Conservation (phyloP, 768 basidiomycete species). For the Naganishia antarctica region DNA sequence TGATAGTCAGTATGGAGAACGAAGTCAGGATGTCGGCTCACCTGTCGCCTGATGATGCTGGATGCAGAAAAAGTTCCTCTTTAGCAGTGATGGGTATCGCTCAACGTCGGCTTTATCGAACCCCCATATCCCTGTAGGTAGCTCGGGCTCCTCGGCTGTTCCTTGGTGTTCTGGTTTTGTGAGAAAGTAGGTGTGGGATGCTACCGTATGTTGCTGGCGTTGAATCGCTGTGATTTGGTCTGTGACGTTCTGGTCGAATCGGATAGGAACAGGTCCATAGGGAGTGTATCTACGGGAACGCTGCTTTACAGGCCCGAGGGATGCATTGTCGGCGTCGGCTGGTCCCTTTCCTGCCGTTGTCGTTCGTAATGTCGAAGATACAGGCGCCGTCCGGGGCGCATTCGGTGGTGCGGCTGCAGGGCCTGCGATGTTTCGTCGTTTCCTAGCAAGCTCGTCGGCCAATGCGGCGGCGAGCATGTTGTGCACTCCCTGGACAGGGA, state of each 20-base stretch:
- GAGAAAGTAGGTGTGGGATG: constrained; percentile 19
- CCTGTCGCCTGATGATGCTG: constrained; percentile 28
- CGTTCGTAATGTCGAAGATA: too few relatives aligned
- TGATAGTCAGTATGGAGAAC: neutral
- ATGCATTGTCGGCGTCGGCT: too few relatives aligned
- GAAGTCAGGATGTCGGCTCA: neutral
- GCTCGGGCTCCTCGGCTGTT: neutral
- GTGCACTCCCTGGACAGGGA: too few relatives aligned
- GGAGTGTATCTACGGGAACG: neutral
- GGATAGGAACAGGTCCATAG: neutral
- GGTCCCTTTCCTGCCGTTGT: too few relatives aligned
- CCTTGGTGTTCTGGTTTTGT: constrained; percentile 4
- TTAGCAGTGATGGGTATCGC: constrained; percentile 19
- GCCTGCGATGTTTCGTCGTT: too few relatives aligned
- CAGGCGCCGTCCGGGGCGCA: too few relatives aligned
- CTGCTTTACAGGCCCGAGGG: too few relatives aligned
- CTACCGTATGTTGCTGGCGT: constrained; percentile 1
- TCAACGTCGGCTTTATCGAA: constrained; percentile 17
- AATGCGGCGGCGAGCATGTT: too few relatives aligned
- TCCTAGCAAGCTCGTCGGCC: too few relatives aligned
- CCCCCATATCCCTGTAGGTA: constrained; percentile 17
- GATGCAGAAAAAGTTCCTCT: constrained; percentile 26
- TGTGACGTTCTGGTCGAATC: neutral
- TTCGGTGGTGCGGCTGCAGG: too few relatives aligned
- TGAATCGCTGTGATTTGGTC: constrained; percentile 10